A percentile compares a stretch with the other conserved stretches of the same genome.
These are phyloP conservation scores for Diddensiella transvaalensis DNA, from an alignment of 805 yeast genomes.

Conservation along the genomic window DNA sequence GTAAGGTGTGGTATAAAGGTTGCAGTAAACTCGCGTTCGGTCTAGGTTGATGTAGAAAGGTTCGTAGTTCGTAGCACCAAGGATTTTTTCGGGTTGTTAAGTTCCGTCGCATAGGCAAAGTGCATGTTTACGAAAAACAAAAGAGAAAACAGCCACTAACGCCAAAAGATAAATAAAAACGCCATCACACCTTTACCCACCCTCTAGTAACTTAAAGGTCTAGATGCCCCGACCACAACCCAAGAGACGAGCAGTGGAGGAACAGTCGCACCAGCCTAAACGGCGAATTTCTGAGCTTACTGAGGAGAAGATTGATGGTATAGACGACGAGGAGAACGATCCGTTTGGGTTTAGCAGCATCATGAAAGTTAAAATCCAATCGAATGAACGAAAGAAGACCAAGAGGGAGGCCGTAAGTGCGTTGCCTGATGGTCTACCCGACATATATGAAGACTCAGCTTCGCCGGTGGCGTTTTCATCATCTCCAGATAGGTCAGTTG, in stretches of 20 bases:
- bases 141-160: too few relatives aligned
- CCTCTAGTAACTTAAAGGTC: too few relatives aligned
- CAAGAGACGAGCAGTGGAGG: not conserved
- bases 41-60: too few relatives aligned
- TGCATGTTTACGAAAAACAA: too few relatives aligned
- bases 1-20: too few relatives aligned
- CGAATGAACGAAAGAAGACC: not conserved
- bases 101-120: too few relatives aligned
- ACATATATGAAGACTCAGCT: not conserved
- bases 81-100: too few relatives aligned
- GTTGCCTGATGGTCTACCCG: not conserved
- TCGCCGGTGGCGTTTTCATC: not conserved
- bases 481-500: not conserved
- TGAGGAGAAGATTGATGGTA: not conserved
- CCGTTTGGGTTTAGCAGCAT: constrained; percentile 15
- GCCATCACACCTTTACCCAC: too few relatives aligned
- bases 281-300: not conserved
- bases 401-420: not conserved
- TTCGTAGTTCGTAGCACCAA: too few relatives aligned
- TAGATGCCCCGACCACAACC: constrained; percentile 1
- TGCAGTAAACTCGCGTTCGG: too few relatives aligned
- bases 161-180: too few relatives aligned
- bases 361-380: constrained; percentile 3
- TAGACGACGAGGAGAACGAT: constrained; percentile 8
- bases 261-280: too few relatives aligned